Percentiles rank a stretch among this genome's conserved stretches.
Evolutionary conservation across 495 filamentous ascomycete genomes (phyloP).

Genomic region (Neurospora sublineolata): DNA sequence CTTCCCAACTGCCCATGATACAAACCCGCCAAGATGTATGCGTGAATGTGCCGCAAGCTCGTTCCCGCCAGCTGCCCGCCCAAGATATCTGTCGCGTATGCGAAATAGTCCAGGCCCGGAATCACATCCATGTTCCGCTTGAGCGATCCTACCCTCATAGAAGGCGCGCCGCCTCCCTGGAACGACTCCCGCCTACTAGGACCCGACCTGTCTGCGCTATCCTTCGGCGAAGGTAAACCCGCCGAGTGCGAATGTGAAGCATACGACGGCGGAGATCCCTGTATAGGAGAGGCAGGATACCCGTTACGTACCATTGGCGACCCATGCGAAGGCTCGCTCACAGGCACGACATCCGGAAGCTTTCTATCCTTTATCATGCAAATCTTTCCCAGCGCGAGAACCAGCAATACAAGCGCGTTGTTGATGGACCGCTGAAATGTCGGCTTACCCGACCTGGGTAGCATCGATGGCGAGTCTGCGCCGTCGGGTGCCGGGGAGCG

Average conservation of each 20-base stretch:
- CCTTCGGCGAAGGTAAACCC: constrained; percentile 37
- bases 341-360: constrained; percentile 49
- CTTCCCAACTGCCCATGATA: constrained; percentile 82
- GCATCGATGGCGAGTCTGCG: constrained; percentile 19
- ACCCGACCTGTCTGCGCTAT: constrained; percentile 26
- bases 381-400: constrained; percentile 79
- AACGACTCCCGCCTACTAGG: constrained; percentile 34
- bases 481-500: constrained; percentile 32
- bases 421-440: constrained; percentile 46
- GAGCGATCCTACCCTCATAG: constrained; percentile 15
- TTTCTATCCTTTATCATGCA: constrained; percentile 48
- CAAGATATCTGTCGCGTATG: constrained; percentile 75
- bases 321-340: constrained; percentile 28
- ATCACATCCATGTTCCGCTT: constrained; percentile 73
- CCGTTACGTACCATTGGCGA: constrained; percentile 40
- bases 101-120: constrained; percentile 82
- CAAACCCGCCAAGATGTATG: constrained; percentile 73
- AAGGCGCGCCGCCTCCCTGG: constrained; percentile 22
- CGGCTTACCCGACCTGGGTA: constrained; percentile 28
- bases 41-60: constrained; percentile 70
- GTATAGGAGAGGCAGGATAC: constrained; percentile 30
- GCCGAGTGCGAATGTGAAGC: constrained; percentile 27
- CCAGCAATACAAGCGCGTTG: constrained; percentile 68
- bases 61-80: constrained; percentile 68
- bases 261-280: constrained; percentile 37